A percentile compares a stretch with the other conserved stretches of the same genome.
phyloP scores from a whole-genome alignment of 768 basidiomycete species.

The Filobasidium floriforme region DNA sequence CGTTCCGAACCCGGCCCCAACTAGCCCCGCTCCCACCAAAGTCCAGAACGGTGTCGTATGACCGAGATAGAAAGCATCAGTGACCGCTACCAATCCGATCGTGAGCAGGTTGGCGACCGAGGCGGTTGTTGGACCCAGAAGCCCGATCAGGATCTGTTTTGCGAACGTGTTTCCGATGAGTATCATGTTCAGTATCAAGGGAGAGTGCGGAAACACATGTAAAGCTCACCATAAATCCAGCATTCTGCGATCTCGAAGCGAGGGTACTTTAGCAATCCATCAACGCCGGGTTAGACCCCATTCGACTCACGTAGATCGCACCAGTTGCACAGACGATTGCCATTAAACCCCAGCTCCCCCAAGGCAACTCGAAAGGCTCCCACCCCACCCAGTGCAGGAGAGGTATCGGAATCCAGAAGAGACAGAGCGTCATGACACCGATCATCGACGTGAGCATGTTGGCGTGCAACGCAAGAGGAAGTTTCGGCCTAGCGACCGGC shows the following conservation, averaged over 20 bases:
- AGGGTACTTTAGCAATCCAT: not conserved
- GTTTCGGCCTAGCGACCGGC: conserved; percentile 29
- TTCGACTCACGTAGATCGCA: conserved; percentile 51
- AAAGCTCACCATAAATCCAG: conserved; percentile 67
- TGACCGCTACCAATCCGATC: conserved; percentile 75
- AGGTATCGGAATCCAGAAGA: conserved; percentile 73
- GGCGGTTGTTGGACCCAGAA: conserved; percentile 80
- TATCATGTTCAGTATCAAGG: not conserved
- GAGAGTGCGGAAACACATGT: not conserved
- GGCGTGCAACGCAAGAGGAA: conserved; percentile 76
- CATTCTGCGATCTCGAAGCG: conserved; percentile 48
- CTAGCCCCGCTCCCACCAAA: conserved; percentile 66
- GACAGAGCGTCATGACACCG: conserved; percentile 64
- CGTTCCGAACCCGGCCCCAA: conserved; percentile 73
- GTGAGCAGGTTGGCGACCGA: conserved; percentile 91
- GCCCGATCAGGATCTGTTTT: conserved; percentile 62
- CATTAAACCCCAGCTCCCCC: conserved; percentile 53
- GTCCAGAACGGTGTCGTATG: conserved; percentile 64
- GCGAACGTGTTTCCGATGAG: no score
- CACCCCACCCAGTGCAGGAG: conserved; percentile 60
- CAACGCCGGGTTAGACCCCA: not conserved
- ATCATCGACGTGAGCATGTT: conserved; percentile 72
- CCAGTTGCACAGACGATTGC: conserved; percentile 64
- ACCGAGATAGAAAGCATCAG: conserved; percentile 66
- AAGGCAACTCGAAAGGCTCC: conserved; percentile 64